Percentiles rank a stretch among this genome's conserved stretches.
Evolutionary conservation across 192 early-diverging fungal genomes (phyloP).

Genomic region (Spizellomyces sp.): DNA sequence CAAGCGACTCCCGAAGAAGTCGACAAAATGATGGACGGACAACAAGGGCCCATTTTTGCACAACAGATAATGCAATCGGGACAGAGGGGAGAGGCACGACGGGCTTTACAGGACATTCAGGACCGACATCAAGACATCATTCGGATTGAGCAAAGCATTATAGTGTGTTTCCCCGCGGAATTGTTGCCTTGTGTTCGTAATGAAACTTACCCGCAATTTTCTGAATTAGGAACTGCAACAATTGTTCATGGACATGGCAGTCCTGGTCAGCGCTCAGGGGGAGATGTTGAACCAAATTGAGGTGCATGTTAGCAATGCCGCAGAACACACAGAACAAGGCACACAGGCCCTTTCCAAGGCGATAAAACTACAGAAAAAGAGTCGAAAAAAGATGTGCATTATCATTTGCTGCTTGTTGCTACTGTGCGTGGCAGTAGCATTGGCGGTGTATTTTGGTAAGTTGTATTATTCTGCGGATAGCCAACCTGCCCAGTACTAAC

Average conservation of each 20-base stretch:
- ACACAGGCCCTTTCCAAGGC: constrained; percentile 62
- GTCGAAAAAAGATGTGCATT: constrained; percentile 65
- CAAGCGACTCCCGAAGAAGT: constrained; percentile 76
- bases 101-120: constrained; percentile 81
- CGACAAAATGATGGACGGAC: constrained; percentile 70
- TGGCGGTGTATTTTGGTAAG: constrained; percentile 49
- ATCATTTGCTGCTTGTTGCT: constrained; percentile 49
- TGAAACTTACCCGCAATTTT: background rate
- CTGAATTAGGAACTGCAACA: constrained; percentile 77
- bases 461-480: too few relatives aligned
- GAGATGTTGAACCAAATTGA: constrained; percentile 75
- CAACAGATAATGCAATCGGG: constrained; percentile 76
- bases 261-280: constrained; percentile 75
- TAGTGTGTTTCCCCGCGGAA: constrained; percentile 52
- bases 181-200: constrained; percentile 1
- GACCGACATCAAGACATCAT: constrained; percentile 82
- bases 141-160: constrained; percentile 84
- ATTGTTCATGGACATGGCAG: constrained; percentile 87
- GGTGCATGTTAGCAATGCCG: constrained; percentile 60
- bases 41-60: constrained; percentile 79
- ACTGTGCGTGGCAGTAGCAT: constrained; percentile 34
- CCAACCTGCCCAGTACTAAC: too few relatives aligned
- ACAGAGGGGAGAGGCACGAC: constrained; percentile 70
- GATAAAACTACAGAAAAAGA: constrained; percentile 57
- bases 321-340: constrained; percentile 64